phyloP scores from a whole-genome alignment of 305 asterid species.

The Fraxinus velutina region DNA sequence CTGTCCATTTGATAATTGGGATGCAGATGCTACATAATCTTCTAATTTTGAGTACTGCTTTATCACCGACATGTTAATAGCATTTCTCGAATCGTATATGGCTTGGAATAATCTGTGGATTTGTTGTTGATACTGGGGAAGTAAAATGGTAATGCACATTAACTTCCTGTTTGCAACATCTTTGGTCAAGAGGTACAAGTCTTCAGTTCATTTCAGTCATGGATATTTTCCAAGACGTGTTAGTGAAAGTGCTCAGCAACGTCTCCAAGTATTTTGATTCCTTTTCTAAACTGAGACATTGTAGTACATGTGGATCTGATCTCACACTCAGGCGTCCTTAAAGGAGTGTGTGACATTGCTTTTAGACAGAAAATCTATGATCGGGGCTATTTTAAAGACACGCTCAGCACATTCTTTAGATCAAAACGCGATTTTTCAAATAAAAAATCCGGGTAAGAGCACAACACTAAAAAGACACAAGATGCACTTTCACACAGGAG shows the following conservation, averaged over 20 bases:
- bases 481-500: background rate
- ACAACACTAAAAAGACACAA: background rate
- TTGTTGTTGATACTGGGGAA: background rate
- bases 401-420: background rate
- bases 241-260: background rate
- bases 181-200: background rate
- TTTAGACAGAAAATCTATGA: background rate
- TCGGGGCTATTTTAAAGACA: background rate
- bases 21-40: background rate
- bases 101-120: background rate
- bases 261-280: background rate
- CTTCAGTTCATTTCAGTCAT: background rate
- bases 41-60: conserved; percentile 1
- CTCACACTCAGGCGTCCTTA: background rate
- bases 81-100: background rate
- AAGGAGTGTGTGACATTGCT: background rate
- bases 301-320: background rate
- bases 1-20: background rate
- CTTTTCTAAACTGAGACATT: background rate
- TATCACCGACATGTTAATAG: background rate
- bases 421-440: background rate
- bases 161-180: background rate
- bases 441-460: background rate
- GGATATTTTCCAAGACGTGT: background rate
- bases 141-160: background rate